Conservation (phyloP, 225 moss, liverwort and hornwort genomes). For the Antitrichia curtipendula region DNA sequence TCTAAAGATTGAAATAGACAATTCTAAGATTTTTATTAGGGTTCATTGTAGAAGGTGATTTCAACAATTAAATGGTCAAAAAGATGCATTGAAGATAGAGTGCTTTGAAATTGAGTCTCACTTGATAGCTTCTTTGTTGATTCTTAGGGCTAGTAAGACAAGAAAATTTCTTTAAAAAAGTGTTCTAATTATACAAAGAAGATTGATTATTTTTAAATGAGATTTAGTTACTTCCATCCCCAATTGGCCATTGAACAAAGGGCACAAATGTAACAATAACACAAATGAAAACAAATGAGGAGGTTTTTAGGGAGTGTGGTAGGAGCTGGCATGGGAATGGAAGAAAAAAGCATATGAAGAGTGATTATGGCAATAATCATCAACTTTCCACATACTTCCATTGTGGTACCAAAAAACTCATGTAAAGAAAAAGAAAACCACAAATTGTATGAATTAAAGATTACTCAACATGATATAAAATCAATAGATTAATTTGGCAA, state of each 20-base stretch:
- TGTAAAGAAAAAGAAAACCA: no score
- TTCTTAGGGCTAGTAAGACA: background rate
- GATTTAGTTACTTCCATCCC: constrained; percentile 3
- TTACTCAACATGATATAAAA: no score
- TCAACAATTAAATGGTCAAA: background rate
- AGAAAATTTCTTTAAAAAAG: background rate
- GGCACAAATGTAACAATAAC: background rate
- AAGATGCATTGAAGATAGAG: background rate
- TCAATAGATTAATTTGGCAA: background rate
- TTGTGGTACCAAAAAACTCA: background rate
- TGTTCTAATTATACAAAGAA: no score
- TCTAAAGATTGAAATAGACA: background rate
- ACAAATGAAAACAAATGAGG: constrained; percentile 15
- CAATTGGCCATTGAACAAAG: constrained; percentile 12
- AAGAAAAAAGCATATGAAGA: constrained; percentile 19
- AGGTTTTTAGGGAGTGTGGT: background rate
- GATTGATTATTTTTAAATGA: background rate
- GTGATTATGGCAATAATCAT: constrained; percentile 7
- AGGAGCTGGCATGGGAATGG: background rate
- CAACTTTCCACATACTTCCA: constrained; percentile 1
- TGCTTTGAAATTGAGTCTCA: background rate
- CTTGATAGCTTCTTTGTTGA: background rate
- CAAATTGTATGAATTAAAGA: background rate
- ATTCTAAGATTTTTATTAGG: background rate
- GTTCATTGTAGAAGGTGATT: background rate